Evolutionary conservation across 441 rosid species (phyloP).

Genomic region (Daphne laureola): DNA sequence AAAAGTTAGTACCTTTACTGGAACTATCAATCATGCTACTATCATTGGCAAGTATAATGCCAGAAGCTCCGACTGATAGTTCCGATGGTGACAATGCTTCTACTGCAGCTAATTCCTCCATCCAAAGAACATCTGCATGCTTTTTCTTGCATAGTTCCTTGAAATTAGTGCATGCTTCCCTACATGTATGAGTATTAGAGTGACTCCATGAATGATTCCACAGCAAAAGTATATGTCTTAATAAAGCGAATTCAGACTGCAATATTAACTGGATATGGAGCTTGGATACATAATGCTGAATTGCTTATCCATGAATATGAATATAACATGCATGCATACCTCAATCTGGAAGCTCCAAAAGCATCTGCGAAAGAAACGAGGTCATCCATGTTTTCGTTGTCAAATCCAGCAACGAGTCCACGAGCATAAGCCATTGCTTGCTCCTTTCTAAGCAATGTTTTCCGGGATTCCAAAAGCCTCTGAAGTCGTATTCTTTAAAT

Average conservation of each 20-base stretch:
- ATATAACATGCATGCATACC: slow-evolving; percentile 26
- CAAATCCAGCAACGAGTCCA: slow-evolving; percentile 73
- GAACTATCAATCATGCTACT: slow-evolving; percentile 22
- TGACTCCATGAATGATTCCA: too few species aligned
- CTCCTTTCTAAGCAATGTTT: slow-evolving; percentile 55
- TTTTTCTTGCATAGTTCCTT: slow-evolving; percentile 70
- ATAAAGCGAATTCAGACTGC: too few species aligned
- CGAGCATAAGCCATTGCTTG: slow-evolving; percentile 92
- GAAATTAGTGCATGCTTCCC: slow-evolving; percentile 71
- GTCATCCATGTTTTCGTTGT: slow-evolving; percentile 56
- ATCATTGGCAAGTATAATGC: slow-evolving; percentile 53
- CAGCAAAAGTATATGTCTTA: too few species aligned
- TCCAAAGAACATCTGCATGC: slow-evolving; percentile 76
- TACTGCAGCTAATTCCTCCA: slow-evolving; percentile 79
- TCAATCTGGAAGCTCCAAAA: slow-evolving; percentile 71
- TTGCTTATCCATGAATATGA: too few species aligned
- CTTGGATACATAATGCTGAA: too few species aligned
- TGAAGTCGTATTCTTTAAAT: slow-evolving; percentile 61
- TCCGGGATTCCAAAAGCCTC: slow-evolving; percentile 58
- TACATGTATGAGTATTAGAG: slow-evolving; percentile 11
- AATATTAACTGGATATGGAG: too few species aligned
- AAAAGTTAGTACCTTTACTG: slow-evolving; percentile 35
- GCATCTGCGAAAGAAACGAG: slow-evolving; percentile 63
- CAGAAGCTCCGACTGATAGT: slow-evolving; percentile 48
- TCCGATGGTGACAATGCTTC: slow-evolving; percentile 53